These are phyloP conservation scores for Dipodascus geniculatus DNA, from an alignment of 805 yeast genomes.

Conservation along the genomic window DNA sequence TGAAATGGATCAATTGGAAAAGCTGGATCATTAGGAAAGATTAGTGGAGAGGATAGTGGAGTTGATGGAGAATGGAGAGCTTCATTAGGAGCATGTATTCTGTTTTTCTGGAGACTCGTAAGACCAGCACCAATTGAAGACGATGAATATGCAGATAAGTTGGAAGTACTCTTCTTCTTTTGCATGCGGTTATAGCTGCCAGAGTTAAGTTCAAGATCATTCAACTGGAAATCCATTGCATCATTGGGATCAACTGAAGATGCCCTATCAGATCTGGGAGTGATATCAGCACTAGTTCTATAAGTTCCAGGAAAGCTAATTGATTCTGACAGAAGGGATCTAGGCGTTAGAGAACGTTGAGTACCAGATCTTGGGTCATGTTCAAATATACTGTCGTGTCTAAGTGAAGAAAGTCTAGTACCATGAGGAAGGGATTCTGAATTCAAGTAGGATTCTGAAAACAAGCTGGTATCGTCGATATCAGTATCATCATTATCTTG, in stretches of 20 bases:
- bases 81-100: neutral
- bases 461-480: conserved; percentile 19
- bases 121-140: neutral
- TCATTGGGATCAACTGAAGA: conserved; percentile 5
- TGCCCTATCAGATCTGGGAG: conserved; percentile 2
- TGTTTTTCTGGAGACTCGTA: neutral
- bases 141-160: neutral
- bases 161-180: neutral
- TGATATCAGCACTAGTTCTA: conserved; percentile 6
- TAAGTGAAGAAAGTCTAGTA: neutral
- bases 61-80: conserved; percentile 38
- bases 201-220: neutral
- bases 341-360: conserved; percentile 3
- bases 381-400: neutral
- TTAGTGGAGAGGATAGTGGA: conserved; percentile 49
- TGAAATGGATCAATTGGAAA: conserved; percentile 17
- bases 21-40: conserved; percentile 35
- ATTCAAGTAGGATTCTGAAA: conserved; percentile 31
- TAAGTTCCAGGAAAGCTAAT: neutral
- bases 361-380: conserved; percentile 5
- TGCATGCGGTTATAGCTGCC: neutral
- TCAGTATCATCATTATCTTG: conserved; percentile 1
- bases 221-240: neutral
- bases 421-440: conserved; percentile 31
- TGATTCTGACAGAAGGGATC: conserved; percentile 5